Conservation (phyloP, 441 rosid genomes). For the Erodium texanum region DNA sequence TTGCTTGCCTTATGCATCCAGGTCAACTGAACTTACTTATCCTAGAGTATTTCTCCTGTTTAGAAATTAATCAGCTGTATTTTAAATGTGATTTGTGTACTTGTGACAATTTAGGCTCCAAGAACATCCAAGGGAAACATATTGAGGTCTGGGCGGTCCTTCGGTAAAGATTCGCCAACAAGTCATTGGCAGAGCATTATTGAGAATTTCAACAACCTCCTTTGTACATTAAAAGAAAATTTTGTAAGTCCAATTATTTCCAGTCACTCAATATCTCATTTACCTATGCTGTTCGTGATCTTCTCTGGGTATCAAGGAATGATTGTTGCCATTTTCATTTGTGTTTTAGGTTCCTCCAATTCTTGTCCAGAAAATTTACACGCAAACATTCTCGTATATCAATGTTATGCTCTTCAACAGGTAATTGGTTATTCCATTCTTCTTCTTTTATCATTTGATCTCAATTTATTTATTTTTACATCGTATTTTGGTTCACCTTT, state of each 20-base stretch:
- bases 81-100: neutral
- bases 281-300: too few species aligned
- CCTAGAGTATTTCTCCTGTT: neutral
- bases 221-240: conserved; percentile 45
- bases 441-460: conserved; percentile 14
- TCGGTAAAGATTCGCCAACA: conserved; percentile 63
- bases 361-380: conserved; percentile 7
- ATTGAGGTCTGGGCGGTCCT: conserved; percentile 86
- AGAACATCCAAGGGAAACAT: conserved; percentile 26
- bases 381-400: conserved; percentile 2
- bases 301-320: neutral
- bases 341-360: conserved; percentile 6
- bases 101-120: conserved; percentile 46
- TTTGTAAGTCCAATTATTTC: conserved; percentile 33
- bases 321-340: neutral
- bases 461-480: conserved; percentile 11
- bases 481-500: conserved; percentile 14
- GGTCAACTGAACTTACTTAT: conserved; percentile 29
- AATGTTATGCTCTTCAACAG: conserved; percentile 2
- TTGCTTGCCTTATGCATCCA: conserved; percentile 61
- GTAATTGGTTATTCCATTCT: conserved; percentile 25
- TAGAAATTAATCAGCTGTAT: neutral
- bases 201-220: conserved; percentile 32
- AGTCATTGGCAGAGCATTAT: conserved; percentile 42
- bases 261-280: conserved; percentile 21